Conservation (phyloP, 768 basidiomycete species). For the Serendipita sp. region DNA sequence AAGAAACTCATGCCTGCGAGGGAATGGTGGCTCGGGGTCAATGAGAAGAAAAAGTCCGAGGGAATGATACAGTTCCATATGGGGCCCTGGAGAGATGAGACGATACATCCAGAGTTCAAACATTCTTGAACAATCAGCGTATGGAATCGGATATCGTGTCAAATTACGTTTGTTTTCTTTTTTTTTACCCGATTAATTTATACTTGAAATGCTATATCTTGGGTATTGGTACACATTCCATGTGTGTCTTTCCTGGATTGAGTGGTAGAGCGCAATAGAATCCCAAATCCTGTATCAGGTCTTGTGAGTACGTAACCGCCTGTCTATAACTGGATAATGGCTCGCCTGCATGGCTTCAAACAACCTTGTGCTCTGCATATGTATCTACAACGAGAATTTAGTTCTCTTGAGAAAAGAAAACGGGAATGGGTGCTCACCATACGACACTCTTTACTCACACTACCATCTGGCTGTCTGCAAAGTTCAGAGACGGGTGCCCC, state of each 20-base stretch:
- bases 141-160: too few relatives aligned
- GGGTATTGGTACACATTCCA: slow-evolving; percentile 52
- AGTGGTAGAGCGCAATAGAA: slow-evolving; percentile 56
- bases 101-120: background rate
- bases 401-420: background rate
- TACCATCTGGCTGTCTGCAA: slow-evolving; percentile 27
- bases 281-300: slow-evolving; percentile 31
- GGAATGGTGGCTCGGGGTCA: slow-evolving; percentile 70
- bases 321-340: background rate
- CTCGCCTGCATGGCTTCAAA: slow-evolving; percentile 60
- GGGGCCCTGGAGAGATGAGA: background rate
- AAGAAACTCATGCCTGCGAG: slow-evolving; percentile 35
- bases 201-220: background rate
- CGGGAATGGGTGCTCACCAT: slow-evolving; percentile 23
- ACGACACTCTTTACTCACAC: slow-evolving; percentile 35
- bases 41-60: background rate
- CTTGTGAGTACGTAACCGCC: background rate
- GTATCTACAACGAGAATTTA: slow-evolving; percentile 24
- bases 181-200: slow-evolving; percentile 3
- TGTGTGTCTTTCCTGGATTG: slow-evolving; percentile 46
- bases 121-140: too few relatives aligned
- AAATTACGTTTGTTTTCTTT: background rate
- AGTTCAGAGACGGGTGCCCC: slow-evolving; percentile 40
- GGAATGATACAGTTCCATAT: slow-evolving; percentile 1
- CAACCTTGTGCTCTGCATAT: slow-evolving; percentile 43